Conservation (phyloP, 2,329 filamentous ascomycete genomes). For the Colletotrichum sp. region DNA sequence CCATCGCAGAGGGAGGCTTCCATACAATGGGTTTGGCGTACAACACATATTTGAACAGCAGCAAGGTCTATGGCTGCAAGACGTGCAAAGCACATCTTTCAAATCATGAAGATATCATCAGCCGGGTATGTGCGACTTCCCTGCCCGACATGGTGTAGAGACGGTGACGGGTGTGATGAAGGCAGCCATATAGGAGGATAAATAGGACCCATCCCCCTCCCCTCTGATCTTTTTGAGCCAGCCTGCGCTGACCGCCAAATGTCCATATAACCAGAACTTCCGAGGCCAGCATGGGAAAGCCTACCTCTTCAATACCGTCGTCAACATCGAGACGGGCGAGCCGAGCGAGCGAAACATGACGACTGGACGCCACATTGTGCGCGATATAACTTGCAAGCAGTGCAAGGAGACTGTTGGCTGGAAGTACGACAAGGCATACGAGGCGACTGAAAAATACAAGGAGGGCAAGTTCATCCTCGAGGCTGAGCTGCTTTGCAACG, state of each 20-base stretch:
- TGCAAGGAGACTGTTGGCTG: conserved; percentile 94
- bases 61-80: conserved; percentile 92
- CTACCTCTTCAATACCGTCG: conserved; percentile 92
- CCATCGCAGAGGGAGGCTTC: not conserved
- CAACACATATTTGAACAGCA: conserved; percentile 87
- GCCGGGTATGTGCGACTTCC: conserved; percentile 67
- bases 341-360: conserved; percentile 98
- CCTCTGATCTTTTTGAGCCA: not conserved
- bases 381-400: conserved; percentile 89
- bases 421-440: conserved; percentile 99
- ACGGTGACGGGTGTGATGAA: not conserved
- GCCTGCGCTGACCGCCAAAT: not conserved
- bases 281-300: conserved; percentile 98
- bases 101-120: conserved; percentile 96
- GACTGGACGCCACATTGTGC: conserved; percentile 90
- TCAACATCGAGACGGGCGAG: conserved; percentile 85
- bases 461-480: conserved; percentile 98
- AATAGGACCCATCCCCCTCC: not conserved
- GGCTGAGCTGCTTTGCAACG: conserved; percentile 84
- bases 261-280: conserved; percentile 78
- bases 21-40: conserved; percentile 84
- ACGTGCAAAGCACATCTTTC: conserved; percentile 94
- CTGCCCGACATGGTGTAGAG: not conserved
- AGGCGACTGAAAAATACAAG: conserved; percentile 94
- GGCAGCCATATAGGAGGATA: not conserved